These are phyloP conservation scores for Sporothrix inflata DNA, from an alignment of 2,329 filamentous ascomycete genomes.

Conservation along the genomic window DNA sequence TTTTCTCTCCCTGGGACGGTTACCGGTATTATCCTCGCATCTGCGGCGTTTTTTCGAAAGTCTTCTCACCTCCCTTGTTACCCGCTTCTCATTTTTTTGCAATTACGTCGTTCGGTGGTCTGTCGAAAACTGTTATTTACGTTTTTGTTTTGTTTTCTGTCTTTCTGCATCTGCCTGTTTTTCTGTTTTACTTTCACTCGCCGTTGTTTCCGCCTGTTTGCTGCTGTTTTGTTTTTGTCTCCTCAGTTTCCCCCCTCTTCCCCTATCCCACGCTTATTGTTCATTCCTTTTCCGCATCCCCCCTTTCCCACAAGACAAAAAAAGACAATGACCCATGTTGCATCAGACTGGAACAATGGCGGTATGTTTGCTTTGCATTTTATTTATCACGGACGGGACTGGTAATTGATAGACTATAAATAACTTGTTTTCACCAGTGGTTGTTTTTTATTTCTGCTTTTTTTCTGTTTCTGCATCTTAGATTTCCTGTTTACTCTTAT, in stretches of 20 bases:
- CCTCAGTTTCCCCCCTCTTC: slow-evolving; percentile 30
- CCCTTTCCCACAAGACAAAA: slow-evolving; percentile 31
- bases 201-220: slow-evolving; percentile 29
- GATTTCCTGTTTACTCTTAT: slow-evolving; percentile 6
- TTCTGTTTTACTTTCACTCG: slow-evolving; percentile 33
- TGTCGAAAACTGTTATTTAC: slow-evolving; percentile 10
- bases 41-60: slow-evolving; percentile 36
- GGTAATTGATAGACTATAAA: slow-evolving; percentile 43
- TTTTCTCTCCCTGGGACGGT: slow-evolving; percentile 30
- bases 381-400: slow-evolving; percentile 40
- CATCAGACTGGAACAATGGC: slow-evolving; percentile 45
- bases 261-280: background rate
- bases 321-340: slow-evolving; percentile 41
- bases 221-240: slow-evolving; percentile 28
- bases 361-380: slow-evolving; percentile 43
- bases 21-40: slow-evolving; percentile 34
- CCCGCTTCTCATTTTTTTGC: slow-evolving; percentile 33
- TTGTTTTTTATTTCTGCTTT: slow-evolving; percentile 33
- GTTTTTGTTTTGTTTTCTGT: slow-evolving; percentile 36
- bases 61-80: slow-evolving; percentile 35
- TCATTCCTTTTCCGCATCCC: background rate
- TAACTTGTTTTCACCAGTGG: slow-evolving; percentile 26
- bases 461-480: slow-evolving; percentile 22
- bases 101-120: slow-evolving; percentile 2
- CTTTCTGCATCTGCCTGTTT: slow-evolving; percentile 33